A percentile compares a stretch with the other conserved stretches of the same genome.
These are phyloP conservation scores for Mallotus nudiflorus DNA, from an alignment of 345 rosid species.

Conservation along the genomic window DNA sequence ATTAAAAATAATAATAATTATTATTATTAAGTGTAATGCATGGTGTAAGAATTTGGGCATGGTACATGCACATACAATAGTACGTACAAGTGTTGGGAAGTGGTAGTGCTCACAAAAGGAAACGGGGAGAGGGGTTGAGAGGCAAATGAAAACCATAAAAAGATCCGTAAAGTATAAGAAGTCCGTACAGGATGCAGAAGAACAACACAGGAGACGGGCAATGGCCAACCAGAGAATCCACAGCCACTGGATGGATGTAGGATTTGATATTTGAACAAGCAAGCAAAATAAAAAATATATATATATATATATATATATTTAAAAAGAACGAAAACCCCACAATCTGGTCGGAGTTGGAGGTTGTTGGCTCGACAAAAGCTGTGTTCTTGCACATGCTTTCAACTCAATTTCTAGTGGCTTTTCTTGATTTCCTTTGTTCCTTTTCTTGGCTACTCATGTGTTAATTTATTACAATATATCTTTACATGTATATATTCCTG, in stretches of 20 bases:
- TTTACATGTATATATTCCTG: too few species aligned
- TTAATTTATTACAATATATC: too few species aligned
- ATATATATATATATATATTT: not conserved
- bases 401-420: not conserved
- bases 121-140: not conserved
- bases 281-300: not conserved
- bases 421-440: not conserved
- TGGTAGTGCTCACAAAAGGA: not conserved
- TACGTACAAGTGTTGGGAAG: too few species aligned
- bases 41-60: too few species aligned
- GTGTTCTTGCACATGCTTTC: constrained; percentile 37
- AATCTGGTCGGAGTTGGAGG: constrained; percentile 50
- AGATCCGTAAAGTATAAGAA: not conserved
- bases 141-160: not conserved
- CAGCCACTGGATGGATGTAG: constrained; percentile 19
- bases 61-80: too few species aligned
- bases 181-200: constrained; percentile 32
- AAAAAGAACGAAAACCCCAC: constrained; percentile 19
- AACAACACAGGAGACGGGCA: not conserved
- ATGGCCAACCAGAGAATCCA: constrained; percentile 27
- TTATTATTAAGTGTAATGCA: too few species aligned
- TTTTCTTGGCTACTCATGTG: not conserved
- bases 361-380: constrained; percentile 51
- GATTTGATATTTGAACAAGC: not conserved
- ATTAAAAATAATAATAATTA: too few species aligned